phyloP scores from a whole-genome alignment of 305 asterid species.

The Salvia sclarea region DNA sequence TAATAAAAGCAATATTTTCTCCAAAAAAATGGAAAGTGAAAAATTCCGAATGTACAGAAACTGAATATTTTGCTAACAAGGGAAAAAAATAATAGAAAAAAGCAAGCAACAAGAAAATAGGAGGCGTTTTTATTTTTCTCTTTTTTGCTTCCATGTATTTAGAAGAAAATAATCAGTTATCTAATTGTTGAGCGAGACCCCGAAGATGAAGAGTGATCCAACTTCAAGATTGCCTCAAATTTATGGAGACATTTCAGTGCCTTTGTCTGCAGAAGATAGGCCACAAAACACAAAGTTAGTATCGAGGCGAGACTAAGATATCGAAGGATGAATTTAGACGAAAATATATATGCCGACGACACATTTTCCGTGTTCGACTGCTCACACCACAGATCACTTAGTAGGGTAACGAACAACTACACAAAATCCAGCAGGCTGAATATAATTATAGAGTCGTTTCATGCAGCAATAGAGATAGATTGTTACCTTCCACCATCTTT shows the following conservation, averaged over 20 bases:
- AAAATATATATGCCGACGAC: neutral
- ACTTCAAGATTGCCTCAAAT: conserved; percentile 60
- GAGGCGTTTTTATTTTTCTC: neutral
- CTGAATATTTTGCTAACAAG: neutral
- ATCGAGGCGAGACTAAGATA: neutral
- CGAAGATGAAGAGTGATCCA: conserved; percentile 43
- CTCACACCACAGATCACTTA: neutral
- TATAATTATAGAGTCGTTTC: conserved; percentile 7
- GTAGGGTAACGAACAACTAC: neutral
- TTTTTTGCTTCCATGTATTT: neutral
- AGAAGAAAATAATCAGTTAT: conserved; percentile 30
- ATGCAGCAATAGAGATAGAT: too few species aligned
- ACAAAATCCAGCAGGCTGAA: conserved; percentile 5
- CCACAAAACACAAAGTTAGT: conserved; percentile 2
- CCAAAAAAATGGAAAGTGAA: neutral
- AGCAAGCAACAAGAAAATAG: neutral
- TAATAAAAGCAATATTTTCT: neutral
- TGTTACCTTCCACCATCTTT: conserved; percentile 80
- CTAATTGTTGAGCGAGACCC: conserved; percentile 51
- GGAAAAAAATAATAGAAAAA: neutral
- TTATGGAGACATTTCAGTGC: conserved; percentile 53
- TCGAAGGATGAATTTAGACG: neutral
- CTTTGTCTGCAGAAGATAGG: conserved; percentile 50
- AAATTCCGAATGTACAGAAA: neutral
- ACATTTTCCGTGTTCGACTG: neutral